These are phyloP conservation scores for Nectriaceae sp. DNA, from an alignment of 2,329 filamentous ascomycete species.

Conservation along the genomic window DNA sequence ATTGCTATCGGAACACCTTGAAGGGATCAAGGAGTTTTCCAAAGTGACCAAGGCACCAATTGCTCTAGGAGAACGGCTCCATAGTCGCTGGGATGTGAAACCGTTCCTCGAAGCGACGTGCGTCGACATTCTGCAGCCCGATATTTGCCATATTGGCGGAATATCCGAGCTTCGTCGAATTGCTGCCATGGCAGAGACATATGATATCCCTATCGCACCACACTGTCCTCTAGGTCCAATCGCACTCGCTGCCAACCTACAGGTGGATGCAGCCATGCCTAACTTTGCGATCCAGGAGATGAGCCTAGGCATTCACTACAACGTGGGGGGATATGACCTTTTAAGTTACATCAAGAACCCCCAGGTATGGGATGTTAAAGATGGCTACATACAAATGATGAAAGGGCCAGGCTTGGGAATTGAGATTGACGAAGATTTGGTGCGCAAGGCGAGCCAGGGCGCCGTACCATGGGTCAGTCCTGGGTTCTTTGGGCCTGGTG, in stretches of 20 bases:
- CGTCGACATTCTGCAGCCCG: constrained; percentile 73
- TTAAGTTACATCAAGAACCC: constrained; percentile 67
- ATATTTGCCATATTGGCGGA: constrained; percentile 71
- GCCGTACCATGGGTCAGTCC: constrained; percentile 58
- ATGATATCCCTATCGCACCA: constrained; percentile 72
- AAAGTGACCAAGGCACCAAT: constrained; percentile 56
- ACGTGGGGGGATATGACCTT: constrained; percentile 65
- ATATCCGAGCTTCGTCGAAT: constrained; percentile 72
- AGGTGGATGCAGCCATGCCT: constrained; percentile 60
- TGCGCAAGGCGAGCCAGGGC: constrained; percentile 59
- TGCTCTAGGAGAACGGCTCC: constrained; percentile 71
- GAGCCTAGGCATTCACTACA: constrained; percentile 80
- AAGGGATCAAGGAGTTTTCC: constrained; percentile 53
- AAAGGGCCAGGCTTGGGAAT: constrained; percentile 67
- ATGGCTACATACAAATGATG: constrained; percentile 64
- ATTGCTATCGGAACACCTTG: constrained; percentile 67
- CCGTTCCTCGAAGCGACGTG: constrained; percentile 68
- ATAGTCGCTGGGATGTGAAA: constrained; percentile 73
- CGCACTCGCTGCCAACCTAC: constrained; percentile 69
- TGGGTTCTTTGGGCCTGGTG: not conserved
- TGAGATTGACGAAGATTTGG: constrained; percentile 69
- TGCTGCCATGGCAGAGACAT: constrained; percentile 70
- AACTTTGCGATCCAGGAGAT: constrained; percentile 79
- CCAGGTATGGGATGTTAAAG: constrained; percentile 65
- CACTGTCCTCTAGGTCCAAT: constrained; percentile 76